Evolutionary conservation across 2,329 filamentous ascomycete genomes (phyloP).

Genomic region (Ilyonectria mors-panacis): DNA sequence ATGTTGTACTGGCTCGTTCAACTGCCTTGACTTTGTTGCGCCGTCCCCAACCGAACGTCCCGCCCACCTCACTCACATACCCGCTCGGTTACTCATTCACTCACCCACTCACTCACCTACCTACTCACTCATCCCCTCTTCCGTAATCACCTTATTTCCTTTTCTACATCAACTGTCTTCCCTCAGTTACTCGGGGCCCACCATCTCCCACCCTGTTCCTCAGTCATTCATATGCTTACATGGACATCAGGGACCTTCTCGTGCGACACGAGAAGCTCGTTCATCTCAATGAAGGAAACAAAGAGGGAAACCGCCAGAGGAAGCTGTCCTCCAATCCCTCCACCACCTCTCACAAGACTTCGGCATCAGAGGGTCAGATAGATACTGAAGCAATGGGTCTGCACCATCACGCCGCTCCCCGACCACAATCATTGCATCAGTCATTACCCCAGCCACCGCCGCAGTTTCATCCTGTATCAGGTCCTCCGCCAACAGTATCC

Average conservation of each 20-base stretch:
- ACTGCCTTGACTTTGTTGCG: constrained; percentile 40
- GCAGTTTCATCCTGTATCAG: constrained; percentile 59
- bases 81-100: background rate
- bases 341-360: constrained; percentile 60
- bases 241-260: constrained; percentile 75
- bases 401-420: constrained; percentile 50
- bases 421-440: constrained; percentile 48
- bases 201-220: constrained; percentile 5
- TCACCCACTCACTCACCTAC: constrained; percentile 17
- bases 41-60: constrained; percentile 35
- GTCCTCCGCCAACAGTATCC: constrained; percentile 51
- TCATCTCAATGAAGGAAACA: constrained; percentile 73
- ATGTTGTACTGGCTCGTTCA: constrained; percentile 51
- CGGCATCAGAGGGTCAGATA: constrained; percentile 64
- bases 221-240: constrained; percentile 61
- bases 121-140: constrained; percentile 29
- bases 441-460: constrained; percentile 45
- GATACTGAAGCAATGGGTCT: constrained; percentile 64
- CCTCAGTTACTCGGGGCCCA: background rate
- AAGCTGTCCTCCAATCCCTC: constrained; percentile 65
- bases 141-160: constrained; percentile 21
- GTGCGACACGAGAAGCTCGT: constrained; percentile 76
- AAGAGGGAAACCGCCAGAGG: constrained; percentile 66
- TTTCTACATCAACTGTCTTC: constrained; percentile 8
- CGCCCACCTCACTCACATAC: constrained; percentile 30